Base-by-base conservation (phyloP, 441 rosid genomes). In the Kokia cookei region DNA sequence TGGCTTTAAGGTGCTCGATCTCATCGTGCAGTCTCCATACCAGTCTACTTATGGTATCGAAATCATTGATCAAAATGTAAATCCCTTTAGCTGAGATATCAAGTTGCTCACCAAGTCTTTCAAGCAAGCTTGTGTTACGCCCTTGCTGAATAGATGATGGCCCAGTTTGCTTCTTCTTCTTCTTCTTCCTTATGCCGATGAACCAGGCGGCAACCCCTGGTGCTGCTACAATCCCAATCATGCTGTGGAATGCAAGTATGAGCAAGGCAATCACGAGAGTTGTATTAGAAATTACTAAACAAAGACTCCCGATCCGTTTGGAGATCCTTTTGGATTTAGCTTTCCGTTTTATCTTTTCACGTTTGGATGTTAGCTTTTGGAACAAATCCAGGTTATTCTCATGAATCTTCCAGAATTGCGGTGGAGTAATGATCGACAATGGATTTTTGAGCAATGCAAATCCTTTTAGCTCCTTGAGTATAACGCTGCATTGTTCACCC, bases 31-130 rank as follows among this genome's bases (percentile, higher is more conserved):
- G 65, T 69, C 92, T 86, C 83, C 82, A 82, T 2, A 79, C 83
- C 67, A 91, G 72, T 77, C 90, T 74, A 68, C 91, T 84, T 70
- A 89, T 69, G 0, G 97, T 91, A 58, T 88, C 85, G 45, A 94
- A 83, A 77, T 92, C 93, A 37, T 89, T 89, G 57, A 90, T 80
- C 80, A 89, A 19, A 77, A 91, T 84, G 69, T 77, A 94, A 55
- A 84, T 80, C 74, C 93, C 97, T 82, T 84, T 92, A 1, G 95
- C 93, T 2, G 97, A 96, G 29, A 81, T 67, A 40, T 94, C 95
- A 26, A 94, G 87, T 84, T 94, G 94, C 10, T 75, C 75, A 22
- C 81, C 78, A 11, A 84, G 78, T 54, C 82, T 84, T 73, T 89
- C 82, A 5, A 82, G 76, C 68, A 78, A 55, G 45, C 82, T 73